These are phyloP conservation scores for Cyclanthera cordifolia DNA, from an alignment of 306 rosid genomes.

Conservation along the genomic window DNA sequence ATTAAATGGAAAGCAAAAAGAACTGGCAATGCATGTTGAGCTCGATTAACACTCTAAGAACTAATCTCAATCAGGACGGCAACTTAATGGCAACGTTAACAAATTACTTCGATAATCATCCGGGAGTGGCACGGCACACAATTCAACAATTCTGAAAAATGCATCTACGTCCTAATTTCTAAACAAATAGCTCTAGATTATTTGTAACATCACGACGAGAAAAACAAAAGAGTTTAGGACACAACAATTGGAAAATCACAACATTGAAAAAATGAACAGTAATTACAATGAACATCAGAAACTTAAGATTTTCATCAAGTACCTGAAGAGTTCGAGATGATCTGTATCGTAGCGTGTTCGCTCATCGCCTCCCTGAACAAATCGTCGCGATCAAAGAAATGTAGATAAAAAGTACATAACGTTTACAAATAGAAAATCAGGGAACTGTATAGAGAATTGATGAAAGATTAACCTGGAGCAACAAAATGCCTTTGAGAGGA, in stretches of 20 bases:
- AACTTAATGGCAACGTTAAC: not conserved
- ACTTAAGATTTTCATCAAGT: not conserved
- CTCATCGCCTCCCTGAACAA: constrained; percentile 67
- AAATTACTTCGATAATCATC: not conserved
- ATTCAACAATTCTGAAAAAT: not conserved
- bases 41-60: not conserved
- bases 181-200: not conserved
- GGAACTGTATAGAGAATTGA: not conserved
- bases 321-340: constrained; percentile 80
- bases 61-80: not conserved
- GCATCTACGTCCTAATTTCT: not conserved
- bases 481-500: constrained; percentile 58
- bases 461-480: constrained; percentile 44
- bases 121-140: not conserved
- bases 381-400: not conserved
- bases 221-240: not conserved
- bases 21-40: not conserved
- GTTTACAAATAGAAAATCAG: not conserved
- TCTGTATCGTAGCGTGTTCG: constrained; percentile 80
- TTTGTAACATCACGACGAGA: not conserved
- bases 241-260: not conserved
- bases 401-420: not conserved
- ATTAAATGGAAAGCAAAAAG: not conserved
- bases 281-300: not conserved
- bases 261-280: not conserved